phyloP scores from a whole-genome alignment of 345 rosid species.

The Euphorbia pulcherrima region DNA sequence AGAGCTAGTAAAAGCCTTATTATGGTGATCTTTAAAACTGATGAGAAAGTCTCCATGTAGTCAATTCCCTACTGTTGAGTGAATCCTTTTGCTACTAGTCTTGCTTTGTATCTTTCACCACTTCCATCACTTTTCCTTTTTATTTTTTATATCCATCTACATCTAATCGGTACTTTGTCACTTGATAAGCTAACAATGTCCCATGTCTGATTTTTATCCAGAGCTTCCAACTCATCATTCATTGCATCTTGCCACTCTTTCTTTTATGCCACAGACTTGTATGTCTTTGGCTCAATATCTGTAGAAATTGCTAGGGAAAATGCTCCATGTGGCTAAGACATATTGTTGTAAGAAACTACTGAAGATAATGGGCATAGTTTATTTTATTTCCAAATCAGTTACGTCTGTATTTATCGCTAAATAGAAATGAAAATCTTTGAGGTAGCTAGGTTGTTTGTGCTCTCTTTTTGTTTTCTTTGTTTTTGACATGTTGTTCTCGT shows the following conservation, averaged over 20 bases:
- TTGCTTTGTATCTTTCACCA: background rate
- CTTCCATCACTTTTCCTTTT: background rate
- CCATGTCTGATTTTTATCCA: background rate
- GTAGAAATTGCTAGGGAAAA: background rate
- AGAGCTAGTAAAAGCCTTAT: background rate
- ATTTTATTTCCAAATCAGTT: no score
- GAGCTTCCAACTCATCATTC: background rate
- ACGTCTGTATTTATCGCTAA: no score
- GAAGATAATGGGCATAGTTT: no score
- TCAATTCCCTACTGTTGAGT: background rate
- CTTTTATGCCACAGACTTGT: background rate
- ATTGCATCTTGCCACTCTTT: background rate
- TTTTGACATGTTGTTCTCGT: no score
- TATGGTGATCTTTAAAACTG: background rate
- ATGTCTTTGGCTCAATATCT: background rate
- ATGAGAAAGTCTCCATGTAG: background rate
- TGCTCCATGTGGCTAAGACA: background rate
- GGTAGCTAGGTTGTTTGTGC: background rate
- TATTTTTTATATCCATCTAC: background rate
- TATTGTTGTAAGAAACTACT: no score
- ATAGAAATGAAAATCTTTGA: background rate
- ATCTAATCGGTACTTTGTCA: background rate
- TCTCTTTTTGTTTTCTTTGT: no score
- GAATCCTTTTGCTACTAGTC: background rate
- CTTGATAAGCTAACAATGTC: background rate